These are phyloP conservation scores for Wickerhamiella hasegawae DNA, from an alignment of 805 yeast genomes.

Conservation along the genomic window DNA sequence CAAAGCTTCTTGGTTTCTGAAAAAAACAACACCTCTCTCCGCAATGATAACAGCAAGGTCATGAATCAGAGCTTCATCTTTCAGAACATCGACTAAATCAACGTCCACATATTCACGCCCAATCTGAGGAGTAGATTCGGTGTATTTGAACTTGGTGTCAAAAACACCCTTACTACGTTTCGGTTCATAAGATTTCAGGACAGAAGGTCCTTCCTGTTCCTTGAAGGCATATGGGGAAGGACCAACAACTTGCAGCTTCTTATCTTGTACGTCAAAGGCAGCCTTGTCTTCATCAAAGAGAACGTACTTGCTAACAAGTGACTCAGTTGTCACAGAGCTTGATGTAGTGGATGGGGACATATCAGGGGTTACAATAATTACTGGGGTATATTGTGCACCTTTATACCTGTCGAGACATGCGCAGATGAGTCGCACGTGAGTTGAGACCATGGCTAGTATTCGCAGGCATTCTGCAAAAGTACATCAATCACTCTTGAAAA, in stretches of 20 bases:
- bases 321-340: not conserved
- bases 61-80: conserved; percentile 19
- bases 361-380: too few relatives aligned
- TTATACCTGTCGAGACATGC: too few relatives aligned
- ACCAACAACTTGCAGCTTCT: conserved; percentile 8
- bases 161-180: conserved; percentile 14
- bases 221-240: conserved; percentile 17
- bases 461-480: too few relatives aligned
- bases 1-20: conserved; percentile 29
- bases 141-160: conserved; percentile 15
- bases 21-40: conserved; percentile 35
- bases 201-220: conserved; percentile 14
- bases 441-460: too few relatives aligned
- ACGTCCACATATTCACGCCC: conserved; percentile 20
- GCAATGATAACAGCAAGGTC: conserved; percentile 32
- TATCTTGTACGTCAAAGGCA: conserved; percentile 11
- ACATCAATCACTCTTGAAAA: too few relatives aligned
- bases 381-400: too few relatives aligned
- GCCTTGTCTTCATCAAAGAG: conserved; percentile 6
- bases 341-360: too few relatives aligned
- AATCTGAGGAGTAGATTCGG: conserved; percentile 19
- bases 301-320: conserved; percentile 5
- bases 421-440: too few relatives aligned
- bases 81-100: conserved; percentile 15
- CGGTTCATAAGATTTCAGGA: conserved; percentile 8